Evolutionary conservation across 1,284 basidiomycete genomes (phyloP).

Genomic region (Trichosporon faecale): DNA sequence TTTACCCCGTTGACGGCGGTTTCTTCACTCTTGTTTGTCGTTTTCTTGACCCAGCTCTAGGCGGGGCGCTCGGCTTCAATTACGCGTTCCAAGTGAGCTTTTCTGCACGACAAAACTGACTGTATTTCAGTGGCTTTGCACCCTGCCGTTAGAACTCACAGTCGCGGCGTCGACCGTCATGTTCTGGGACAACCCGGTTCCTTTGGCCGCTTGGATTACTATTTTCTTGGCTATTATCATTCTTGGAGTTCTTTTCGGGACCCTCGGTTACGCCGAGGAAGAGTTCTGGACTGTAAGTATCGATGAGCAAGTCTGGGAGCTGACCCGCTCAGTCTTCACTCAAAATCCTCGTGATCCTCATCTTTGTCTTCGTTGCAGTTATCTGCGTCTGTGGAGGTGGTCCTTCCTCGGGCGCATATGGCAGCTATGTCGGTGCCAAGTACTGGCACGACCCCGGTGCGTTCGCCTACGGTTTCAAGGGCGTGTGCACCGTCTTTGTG

Average conservation of each 20-base stretch:
- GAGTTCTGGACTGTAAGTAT: constrained; percentile 48
- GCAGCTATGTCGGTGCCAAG: constrained; percentile 39
- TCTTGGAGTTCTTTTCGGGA: constrained; percentile 32
- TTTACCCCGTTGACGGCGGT: constrained; percentile 54
- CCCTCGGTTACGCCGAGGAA: constrained; percentile 48
- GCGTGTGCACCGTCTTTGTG: constrained; percentile 42
- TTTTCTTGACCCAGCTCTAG: constrained; percentile 46
- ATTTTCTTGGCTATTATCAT: constrained; percentile 46
- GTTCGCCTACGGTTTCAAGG: constrained; percentile 55
- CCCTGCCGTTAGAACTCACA: constrained; percentile 52
- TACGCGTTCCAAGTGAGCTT: constrained; percentile 27
- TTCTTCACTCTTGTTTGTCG: constrained; percentile 53
- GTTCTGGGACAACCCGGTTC: constrained; percentile 45
- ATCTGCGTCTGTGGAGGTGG: constrained; percentile 47
- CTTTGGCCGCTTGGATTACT: constrained; percentile 51
- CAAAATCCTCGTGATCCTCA: constrained; percentile 49
- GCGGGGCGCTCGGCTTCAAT: constrained; percentile 51
- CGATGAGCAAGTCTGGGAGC: background rate
- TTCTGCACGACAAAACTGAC: too few relatives aligned
- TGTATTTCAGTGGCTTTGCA: constrained; percentile 49
- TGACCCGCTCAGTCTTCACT: constrained; percentile 31
- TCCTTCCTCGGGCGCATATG: constrained; percentile 39
- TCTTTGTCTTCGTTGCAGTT: constrained; percentile 49
- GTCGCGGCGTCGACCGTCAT: constrained; percentile 45
- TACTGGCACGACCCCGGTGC: constrained; percentile 49